These are phyloP conservation scores for Inga leiocalycina DNA, from an alignment of 306 rosid genomes.

Conservation along the genomic window DNA sequence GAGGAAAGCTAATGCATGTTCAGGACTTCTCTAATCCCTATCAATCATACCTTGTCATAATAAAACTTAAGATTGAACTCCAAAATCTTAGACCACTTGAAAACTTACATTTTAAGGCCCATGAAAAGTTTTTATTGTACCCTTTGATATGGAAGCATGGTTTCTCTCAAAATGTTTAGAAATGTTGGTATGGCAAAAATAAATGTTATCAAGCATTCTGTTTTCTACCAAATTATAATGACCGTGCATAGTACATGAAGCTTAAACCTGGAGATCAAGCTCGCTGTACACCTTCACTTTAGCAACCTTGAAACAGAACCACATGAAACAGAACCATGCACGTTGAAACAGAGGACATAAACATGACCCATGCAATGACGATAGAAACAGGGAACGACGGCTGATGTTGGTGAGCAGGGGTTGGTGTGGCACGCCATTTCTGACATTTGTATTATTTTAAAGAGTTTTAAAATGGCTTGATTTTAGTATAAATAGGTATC, in stretches of 20 bases:
- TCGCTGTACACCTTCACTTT: constrained; percentile 74
- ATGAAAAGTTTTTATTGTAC: not conserved
- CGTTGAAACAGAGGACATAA: too few species aligned
- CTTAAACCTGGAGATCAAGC: constrained; percentile 77
- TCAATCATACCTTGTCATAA: not conserved
- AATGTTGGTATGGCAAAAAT: constrained; percentile 13
- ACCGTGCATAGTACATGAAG: constrained; percentile 14
- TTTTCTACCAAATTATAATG: not conserved
- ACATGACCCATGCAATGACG: too few species aligned
- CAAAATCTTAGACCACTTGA: not conserved
- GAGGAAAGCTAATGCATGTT: not conserved
- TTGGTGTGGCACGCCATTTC: too few species aligned
- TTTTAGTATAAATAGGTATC: too few species aligned
- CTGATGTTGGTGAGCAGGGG: not conserved
- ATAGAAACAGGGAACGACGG: constrained; percentile 23
- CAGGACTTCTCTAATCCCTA: not conserved
- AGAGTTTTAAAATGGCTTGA: too few species aligned
- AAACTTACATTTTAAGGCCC: not conserved
- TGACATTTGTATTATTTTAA: not conserved
- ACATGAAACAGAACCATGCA: too few species aligned
- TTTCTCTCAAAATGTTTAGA: not conserved
- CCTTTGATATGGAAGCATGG: not conserved
- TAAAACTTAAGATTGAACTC: not conserved
- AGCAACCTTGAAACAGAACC: constrained; percentile 46
- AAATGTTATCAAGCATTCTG: not conserved